A percentile compares a stretch with the other conserved stretches of the same genome.
Evolutionary conservation across 805 yeast genomes (phyloP).

Genomic region (Komagataella mondaviorum): DNA sequence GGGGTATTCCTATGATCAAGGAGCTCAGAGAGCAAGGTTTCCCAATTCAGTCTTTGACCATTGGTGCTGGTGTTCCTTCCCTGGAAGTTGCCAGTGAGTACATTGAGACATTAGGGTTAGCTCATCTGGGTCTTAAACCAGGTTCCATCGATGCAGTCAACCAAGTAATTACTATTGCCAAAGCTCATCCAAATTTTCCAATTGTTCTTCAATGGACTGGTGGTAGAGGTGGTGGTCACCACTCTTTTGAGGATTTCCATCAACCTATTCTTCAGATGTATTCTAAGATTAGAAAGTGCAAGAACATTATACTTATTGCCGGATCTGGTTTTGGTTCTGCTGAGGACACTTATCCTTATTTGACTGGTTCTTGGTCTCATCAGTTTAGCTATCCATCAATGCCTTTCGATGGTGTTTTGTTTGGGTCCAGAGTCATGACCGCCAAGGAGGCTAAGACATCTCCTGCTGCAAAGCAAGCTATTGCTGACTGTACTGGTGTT

Average conservation of each 20-base stretch:
- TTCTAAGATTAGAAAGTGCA: constrained; percentile 80
- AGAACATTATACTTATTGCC: constrained; percentile 83
- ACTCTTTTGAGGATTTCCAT: constrained; percentile 98
- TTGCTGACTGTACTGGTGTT: constrained; percentile 85
- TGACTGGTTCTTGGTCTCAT: constrained; percentile 95
- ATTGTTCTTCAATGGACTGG: constrained; percentile 99
- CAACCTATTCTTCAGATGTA: constrained; percentile 95
- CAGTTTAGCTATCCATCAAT: constrained; percentile 85
- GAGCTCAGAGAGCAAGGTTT: constrained; percentile 81
- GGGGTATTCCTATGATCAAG: constrained; percentile 96
- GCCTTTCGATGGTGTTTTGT: constrained; percentile 97
- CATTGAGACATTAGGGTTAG: constrained; percentile 81
- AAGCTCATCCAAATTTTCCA: constrained; percentile 93
- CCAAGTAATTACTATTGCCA: constrained; percentile 81
- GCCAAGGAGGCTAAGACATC: constrained; percentile 95
- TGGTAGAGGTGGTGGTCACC: constrained; percentile 99
- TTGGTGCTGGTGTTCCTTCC: constrained; percentile 99
- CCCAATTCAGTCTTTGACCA: constrained; percentile 91
- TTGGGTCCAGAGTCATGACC: constrained; percentile 95
- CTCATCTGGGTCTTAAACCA: constrained; percentile 93
- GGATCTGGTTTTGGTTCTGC: constrained; percentile 98
- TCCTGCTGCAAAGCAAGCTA: constrained; percentile 84
- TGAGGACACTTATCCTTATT: constrained; percentile 93
- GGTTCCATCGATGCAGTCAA: constrained; percentile 91
- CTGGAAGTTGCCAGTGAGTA: constrained; percentile 95